Conservation (phyloP, 2,329 filamentous ascomycete species). For the Penicillium aurantiogriseum region DNA sequence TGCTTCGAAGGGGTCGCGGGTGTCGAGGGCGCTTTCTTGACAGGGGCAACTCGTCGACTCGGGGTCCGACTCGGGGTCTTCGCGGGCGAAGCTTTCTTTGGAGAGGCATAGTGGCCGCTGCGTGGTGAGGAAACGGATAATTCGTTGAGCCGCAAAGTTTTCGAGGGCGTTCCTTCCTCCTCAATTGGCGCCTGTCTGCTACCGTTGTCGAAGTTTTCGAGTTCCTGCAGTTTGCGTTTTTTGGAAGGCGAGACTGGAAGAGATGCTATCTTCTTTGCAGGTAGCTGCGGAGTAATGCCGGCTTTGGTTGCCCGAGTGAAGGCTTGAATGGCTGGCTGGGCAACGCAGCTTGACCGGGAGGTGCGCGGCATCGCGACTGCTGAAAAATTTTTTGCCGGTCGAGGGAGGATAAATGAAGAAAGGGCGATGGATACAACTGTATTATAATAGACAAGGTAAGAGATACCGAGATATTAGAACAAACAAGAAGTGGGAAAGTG, state of each 20-base stretch:
- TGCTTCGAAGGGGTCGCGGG: slow-evolving; percentile 31
- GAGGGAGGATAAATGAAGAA: slow-evolving; percentile 7
- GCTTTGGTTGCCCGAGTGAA: slow-evolving; percentile 49
- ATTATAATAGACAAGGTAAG: slow-evolving; percentile 21
- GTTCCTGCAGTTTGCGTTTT: slow-evolving; percentile 41
- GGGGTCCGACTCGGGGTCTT: slow-evolving; percentile 24
- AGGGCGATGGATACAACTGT: slow-evolving; percentile 13
- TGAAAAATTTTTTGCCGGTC: slow-evolving; percentile 16
- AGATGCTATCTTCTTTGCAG: slow-evolving; percentile 33
- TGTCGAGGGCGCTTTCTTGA: slow-evolving; percentile 15
- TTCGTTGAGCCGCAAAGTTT: slow-evolving; percentile 34
- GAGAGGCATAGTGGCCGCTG: slow-evolving; percentile 29
- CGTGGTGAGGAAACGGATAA: slow-evolving; percentile 35
- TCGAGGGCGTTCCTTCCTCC: slow-evolving; percentile 32
- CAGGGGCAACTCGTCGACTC: slow-evolving; percentile 50
- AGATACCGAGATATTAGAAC: slow-evolving; percentile 19
- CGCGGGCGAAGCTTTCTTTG: slow-evolving; percentile 12
- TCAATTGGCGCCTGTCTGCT: slow-evolving; percentile 12
- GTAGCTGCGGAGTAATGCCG: slow-evolving; percentile 29
- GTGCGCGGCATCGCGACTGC: slow-evolving; percentile 33
- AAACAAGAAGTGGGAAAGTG: slow-evolving; percentile 7
- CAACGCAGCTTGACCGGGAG: slow-evolving; percentile 31
- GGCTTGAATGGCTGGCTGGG: slow-evolving; percentile 42
- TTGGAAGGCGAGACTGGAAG: slow-evolving; percentile 39
- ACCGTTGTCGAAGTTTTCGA: slow-evolving; percentile 33